phyloP scores from a whole-genome alignment of 129 eudicot genomes.

The Artemisia argyi region DNA sequence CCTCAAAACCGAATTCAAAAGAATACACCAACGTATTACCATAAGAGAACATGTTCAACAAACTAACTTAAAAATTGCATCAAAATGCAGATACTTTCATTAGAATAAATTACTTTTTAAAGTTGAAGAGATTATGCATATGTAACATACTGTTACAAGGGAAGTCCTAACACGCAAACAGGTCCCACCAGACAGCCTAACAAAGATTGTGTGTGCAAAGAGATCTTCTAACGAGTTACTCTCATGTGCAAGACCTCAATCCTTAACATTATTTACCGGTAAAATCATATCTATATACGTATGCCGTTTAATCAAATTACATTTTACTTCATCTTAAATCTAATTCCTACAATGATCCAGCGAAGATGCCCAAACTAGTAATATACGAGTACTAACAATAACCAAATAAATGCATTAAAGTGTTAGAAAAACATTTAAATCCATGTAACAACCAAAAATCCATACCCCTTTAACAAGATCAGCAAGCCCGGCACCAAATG shows the following conservation, averaged over 20 bases:
- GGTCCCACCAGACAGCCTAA: not conserved
- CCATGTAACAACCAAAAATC: not conserved
- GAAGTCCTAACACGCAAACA: no score
- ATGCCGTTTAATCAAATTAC: not conserved
- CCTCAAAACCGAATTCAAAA: no score
- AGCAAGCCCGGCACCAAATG: conserved; percentile 77
- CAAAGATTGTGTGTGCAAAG: not conserved
- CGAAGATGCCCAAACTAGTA: no score
- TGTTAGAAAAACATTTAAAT: not conserved
- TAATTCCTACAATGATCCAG: conserved; percentile 8
- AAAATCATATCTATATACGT: not conserved
- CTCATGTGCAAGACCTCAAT: conserved; percentile 4
- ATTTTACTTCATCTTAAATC: not conserved
- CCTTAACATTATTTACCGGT: not conserved
- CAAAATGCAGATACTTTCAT: no score
- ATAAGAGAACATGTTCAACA: no score
- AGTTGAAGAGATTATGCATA: no score
- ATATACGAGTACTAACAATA: not conserved
- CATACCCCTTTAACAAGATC: conserved; percentile 82
- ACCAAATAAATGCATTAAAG: not conserved
- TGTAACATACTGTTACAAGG: no score
- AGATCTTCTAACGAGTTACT: not conserved
- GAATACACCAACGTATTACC: no score
- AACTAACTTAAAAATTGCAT: no score
- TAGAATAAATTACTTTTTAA: no score